These are phyloP conservation scores for Antitrichia curtipendula DNA, from an alignment of 225 moss, liverwort and hornwort genomes.

Conservation along the genomic window DNA sequence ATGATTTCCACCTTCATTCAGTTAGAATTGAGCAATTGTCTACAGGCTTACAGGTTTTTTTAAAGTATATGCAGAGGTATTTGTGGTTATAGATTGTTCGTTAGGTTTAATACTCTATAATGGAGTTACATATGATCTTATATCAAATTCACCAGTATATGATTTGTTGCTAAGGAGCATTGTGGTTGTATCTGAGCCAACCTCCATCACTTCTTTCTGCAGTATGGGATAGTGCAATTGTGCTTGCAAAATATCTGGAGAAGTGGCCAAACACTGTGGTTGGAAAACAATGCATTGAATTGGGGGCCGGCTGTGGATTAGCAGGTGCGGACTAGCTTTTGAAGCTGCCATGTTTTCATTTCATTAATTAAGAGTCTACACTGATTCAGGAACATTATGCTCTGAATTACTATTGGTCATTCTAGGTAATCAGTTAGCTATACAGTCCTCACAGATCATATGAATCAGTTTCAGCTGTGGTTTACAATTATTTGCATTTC, in stretches of 20 bases:
- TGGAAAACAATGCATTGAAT: slow-evolving; percentile 57
- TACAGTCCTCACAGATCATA: background rate
- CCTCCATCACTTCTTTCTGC: background rate
- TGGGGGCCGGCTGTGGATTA: slow-evolving; percentile 75
- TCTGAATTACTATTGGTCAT: background rate
- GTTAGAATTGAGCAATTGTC: background rate
- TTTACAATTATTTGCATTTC: background rate
- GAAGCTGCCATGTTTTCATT: background rate
- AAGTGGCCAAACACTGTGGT: slow-evolving; percentile 50
- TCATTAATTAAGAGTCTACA: background rate
- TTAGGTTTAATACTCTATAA: background rate
- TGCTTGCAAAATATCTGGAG: slow-evolving; percentile 73
- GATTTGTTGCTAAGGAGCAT: background rate
- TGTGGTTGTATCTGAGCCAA: background rate
- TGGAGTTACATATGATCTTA: background rate
- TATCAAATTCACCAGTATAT: background rate
- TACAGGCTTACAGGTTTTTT: background rate
- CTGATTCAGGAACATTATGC: background rate
- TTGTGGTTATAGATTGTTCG: background rate
- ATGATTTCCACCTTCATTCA: background rate
- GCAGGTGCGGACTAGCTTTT: slow-evolving; percentile 22
- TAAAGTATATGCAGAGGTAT: background rate
- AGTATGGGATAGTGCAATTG: slow-evolving; percentile 94
- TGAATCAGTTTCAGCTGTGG: background rate
- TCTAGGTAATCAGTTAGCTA: background rate